phyloP scores from a whole-genome alignment of 2,329 filamentous ascomycete genomes.

The Anthostomella pinea region DNA sequence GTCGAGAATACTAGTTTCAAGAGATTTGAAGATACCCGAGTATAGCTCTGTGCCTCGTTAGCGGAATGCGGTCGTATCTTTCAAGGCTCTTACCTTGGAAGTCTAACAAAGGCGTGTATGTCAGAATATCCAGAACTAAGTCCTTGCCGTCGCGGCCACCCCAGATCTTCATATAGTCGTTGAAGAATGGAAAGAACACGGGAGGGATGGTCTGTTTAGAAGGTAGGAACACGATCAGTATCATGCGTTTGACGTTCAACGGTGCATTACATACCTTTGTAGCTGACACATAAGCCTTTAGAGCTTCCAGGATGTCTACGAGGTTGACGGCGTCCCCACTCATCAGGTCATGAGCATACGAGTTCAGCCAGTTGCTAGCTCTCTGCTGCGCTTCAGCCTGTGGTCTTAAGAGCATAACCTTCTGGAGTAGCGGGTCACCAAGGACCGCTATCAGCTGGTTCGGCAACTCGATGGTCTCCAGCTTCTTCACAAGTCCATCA shows the following conservation, averaged over 20 bases:
- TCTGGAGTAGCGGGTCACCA: conserved; percentile 74
- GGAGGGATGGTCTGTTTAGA: conserved; percentile 45
- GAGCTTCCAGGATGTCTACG: conserved; percentile 52
- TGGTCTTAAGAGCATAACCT: conserved; percentile 65
- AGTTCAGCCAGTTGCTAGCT: conserved; percentile 58
- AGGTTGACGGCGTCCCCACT: conserved; percentile 50
- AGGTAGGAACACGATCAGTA: conserved; percentile 16
- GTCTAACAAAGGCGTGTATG: conserved; percentile 50
- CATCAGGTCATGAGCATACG: conserved; percentile 54
- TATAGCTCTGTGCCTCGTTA: conserved; percentile 47
- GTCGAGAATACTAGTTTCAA: conserved; percentile 52
- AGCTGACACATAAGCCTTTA: conserved; percentile 54
- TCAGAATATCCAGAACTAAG: conserved; percentile 56
- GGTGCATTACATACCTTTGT: conserved; percentile 52
- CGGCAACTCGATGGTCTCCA: conserved; percentile 78
- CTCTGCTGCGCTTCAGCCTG: conserved; percentile 49
- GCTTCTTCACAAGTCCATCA: conserved; percentile 64
- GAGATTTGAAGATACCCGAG: conserved; percentile 43
- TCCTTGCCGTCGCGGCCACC: conserved; percentile 55
- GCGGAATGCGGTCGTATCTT: conserved; percentile 5
- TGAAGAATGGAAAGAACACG: conserved; percentile 48
- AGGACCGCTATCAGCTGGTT: conserved; percentile 78
- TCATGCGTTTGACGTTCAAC: no score
- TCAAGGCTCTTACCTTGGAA: conserved; percentile 49
- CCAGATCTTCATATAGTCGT: conserved; percentile 57